These are phyloP conservation scores for Eutrema yunnanense DNA, from an alignment of 345 rosid genomes.

Conservation along the genomic window DNA sequence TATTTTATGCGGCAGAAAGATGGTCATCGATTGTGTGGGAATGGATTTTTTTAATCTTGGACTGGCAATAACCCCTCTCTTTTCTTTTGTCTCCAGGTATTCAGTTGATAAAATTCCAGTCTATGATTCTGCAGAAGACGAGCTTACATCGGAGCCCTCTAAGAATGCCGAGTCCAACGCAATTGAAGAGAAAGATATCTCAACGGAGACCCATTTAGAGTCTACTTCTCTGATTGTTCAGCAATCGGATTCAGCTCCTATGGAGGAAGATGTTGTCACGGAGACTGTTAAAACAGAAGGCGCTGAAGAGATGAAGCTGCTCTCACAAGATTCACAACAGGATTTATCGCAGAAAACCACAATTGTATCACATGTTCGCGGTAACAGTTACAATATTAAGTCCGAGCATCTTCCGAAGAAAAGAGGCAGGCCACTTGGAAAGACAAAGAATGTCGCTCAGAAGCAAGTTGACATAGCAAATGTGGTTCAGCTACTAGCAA, in stretches of 20 bases:
- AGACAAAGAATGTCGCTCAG: conserved; percentile 40
- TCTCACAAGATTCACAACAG: conserved; percentile 40
- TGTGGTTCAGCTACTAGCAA: conserved; percentile 51
- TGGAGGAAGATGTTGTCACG: conserved; percentile 32
- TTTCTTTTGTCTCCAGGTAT: conserved; percentile 44
- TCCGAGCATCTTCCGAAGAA: conserved; percentile 47
- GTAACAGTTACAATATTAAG: conserved; percentile 42
- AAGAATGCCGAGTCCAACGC: conserved; percentile 36
- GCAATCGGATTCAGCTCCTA: conserved; percentile 36
- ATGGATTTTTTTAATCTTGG: not conserved
- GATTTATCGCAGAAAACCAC: conserved; percentile 46
- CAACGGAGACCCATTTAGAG: conserved; percentile 33
- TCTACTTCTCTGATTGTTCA: conserved; percentile 35
- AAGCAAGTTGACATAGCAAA: conserved; percentile 52
- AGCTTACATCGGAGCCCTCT: conserved; percentile 51
- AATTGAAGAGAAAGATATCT: conserved; percentile 26
- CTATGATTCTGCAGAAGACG: conserved; percentile 97
- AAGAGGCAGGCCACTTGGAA: conserved; percentile 55
- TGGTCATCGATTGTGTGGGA: not conserved
- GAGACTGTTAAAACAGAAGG: conserved; percentile 42
- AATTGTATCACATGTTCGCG: conserved; percentile 47
- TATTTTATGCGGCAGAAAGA: not conserved
- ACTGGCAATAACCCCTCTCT: not conserved
- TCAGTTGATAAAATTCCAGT: conserved; percentile 85
- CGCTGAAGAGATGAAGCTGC: conserved; percentile 36